A percentile compares a stretch with the other conserved stretches of the same genome.
These are phyloP conservation scores for Novakomyces olei DNA, from an alignment of 805 yeast genomes.

Conservation along the genomic window DNA sequence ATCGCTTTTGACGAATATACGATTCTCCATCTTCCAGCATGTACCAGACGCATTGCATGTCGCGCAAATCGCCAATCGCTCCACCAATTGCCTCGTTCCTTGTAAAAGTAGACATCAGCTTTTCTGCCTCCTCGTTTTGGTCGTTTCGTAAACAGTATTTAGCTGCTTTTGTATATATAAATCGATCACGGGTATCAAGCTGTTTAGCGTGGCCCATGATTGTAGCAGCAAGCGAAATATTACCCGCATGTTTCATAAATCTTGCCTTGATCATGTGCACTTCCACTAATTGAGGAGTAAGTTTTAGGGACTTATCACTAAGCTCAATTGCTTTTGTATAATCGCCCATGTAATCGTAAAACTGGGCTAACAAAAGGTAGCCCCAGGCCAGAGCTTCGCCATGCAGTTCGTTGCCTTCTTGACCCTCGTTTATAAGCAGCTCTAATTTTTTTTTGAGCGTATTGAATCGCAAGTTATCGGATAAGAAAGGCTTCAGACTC, in stretches of 20 bases:
- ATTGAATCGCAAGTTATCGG: slow-evolving; percentile 19
- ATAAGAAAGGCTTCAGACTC: slow-evolving; percentile 61
- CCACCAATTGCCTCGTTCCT: slow-evolving; percentile 61
- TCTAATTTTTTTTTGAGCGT: slow-evolving; percentile 12
- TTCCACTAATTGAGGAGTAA: slow-evolving; percentile 72
- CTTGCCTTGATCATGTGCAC: slow-evolving; percentile 61
- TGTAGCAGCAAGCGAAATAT: slow-evolving; percentile 36
- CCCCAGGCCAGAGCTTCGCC: slow-evolving; percentile 39
- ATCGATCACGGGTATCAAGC: slow-evolving; percentile 73
- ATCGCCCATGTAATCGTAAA: slow-evolving; percentile 35
- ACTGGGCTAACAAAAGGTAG: slow-evolving; percentile 56
- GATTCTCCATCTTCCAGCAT: slow-evolving; percentile 68
- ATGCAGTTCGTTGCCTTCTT: slow-evolving; percentile 10
- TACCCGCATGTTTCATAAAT: slow-evolving; percentile 50
- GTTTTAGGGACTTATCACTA: slow-evolving; percentile 41
- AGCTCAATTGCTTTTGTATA: slow-evolving; percentile 31
- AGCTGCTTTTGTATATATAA: slow-evolving; percentile 68
- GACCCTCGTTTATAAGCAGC: slow-evolving; percentile 6
- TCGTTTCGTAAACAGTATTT: slow-evolving; percentile 66
- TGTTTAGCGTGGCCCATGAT: slow-evolving; percentile 47
- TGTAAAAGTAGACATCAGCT: slow-evolving; percentile 57
- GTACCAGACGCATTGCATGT: slow-evolving; percentile 85
- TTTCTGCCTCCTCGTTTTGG: slow-evolving; percentile 49
- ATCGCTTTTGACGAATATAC: slow-evolving; percentile 37
- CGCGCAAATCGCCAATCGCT: slow-evolving; percentile 68